A percentile compares a stretch with the other conserved stretches of the same genome.
Conservation (phyloP, 345 rosid species). For the Camelina sativa region DNA sequence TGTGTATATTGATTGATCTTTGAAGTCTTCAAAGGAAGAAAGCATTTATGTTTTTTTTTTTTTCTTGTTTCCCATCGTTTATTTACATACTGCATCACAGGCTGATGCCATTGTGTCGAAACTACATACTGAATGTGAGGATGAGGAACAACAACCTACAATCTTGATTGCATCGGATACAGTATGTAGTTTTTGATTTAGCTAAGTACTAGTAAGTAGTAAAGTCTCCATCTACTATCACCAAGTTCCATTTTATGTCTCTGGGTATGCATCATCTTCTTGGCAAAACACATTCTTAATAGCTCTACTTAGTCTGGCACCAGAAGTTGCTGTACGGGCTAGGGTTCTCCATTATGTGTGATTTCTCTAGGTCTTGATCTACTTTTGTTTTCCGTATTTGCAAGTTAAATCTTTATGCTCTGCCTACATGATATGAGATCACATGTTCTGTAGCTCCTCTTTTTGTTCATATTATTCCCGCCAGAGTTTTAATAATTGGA, state of each 20-base stretch:
- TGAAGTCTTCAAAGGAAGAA: background rate
- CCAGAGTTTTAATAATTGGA: background rate
- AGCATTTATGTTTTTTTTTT: background rate
- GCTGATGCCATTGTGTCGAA: constrained; percentile 68
- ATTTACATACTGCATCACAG: constrained; percentile 56
- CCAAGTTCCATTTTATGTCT: constrained; percentile 49
- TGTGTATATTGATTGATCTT: background rate
- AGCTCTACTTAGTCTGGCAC: background rate
- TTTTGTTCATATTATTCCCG: background rate
- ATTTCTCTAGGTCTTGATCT: background rate
- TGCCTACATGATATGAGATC: background rate
- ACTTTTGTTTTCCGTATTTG: background rate
- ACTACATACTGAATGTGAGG: constrained; percentile 45
- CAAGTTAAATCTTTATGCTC: background rate
- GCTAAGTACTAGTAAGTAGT: constrained; percentile 21
- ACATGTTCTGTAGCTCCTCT: background rate
- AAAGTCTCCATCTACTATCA: constrained; percentile 25
- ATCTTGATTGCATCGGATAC: constrained; percentile 75
- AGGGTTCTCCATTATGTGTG: background rate
- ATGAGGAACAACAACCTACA: constrained; percentile 45
- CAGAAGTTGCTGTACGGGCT: background rate
- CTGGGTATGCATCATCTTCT: constrained; percentile 47
- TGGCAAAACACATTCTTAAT: background rate
- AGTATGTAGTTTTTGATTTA: constrained; percentile 54
- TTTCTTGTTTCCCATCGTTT: constrained; percentile 33